Evolutionary conservation across 1,284 basidiomycete species (phyloP), one percentile per base, ranked within the genome.

Genomic region (Marasmius fiardii): DNA sequence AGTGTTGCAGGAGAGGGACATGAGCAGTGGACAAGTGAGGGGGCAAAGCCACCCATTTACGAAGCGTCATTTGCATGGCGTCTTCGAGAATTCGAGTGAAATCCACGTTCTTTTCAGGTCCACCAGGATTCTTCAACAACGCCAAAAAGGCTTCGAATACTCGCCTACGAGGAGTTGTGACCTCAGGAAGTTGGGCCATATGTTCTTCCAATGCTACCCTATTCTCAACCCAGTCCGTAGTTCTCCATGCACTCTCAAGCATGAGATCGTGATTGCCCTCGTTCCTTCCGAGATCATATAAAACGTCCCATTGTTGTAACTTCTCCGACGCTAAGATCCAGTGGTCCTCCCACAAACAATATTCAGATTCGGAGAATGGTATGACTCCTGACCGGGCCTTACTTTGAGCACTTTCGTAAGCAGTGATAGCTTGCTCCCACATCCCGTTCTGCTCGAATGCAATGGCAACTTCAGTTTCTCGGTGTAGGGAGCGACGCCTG

Each of bases 291-390:
- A 99, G 82, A 50, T 98, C 95, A 58, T 92, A 86, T 16, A 99
- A 79, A 37, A 92, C 85, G 58, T 99, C 97, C 97, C 97, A 99
- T 65, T 98, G 91, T 69, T 99, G 97, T 24, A 99, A 77, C 73
- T 99, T 99, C 72, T 97, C 93, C 0, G 95, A 91, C 3, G 95
- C 86, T 16, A 97, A 76, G 59, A 99, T 92, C 97, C 98, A 99
- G 71, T 99, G 97, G 68, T 99, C 98, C 70, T 99, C 97, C 97
- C 97, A 99, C 18, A 99, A 77, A 65, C 92, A 94, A 70, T 97
- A 99, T 71, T 99, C 97, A 5, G 90, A 83, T 71, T 99, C 97
- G 34, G 92, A 91, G 75, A 97, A 99, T 1, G 95, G 88, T 48
- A 98, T 85, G 12, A 83, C 75, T 4, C 93, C 93, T 11, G 85